Percentiles rank a stretch among this genome's conserved stretches.
Conservation (phyloP, 2,329 filamentous ascomycete genomes). For the Epichloe sibirici region DNA sequence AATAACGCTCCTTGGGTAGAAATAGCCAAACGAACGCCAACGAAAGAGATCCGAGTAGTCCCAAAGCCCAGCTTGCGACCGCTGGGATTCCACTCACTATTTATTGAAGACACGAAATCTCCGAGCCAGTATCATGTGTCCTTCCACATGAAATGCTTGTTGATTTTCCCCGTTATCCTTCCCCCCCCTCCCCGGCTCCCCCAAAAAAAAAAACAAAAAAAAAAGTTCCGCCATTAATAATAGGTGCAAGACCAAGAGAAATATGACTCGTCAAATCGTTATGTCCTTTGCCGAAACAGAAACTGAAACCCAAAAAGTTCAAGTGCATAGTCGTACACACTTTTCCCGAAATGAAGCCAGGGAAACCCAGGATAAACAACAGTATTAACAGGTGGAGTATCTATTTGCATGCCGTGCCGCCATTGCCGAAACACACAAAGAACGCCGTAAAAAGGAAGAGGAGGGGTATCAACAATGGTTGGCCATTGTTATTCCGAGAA, state of each 20-base stretch:
- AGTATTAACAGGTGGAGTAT: constrained; percentile 2
- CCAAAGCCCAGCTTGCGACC: not conserved
- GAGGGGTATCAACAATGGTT: not conserved
- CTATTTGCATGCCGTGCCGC: not conserved
- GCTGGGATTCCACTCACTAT: not conserved
- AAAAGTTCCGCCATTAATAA: not conserved
- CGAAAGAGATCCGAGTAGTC: no score
- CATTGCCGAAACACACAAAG: not conserved
- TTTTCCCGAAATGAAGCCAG: not conserved
- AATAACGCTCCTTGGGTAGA: no score
- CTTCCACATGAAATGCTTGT: not conserved
- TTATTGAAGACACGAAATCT: not conserved
- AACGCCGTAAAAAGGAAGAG: not conserved
- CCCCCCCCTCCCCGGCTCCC: no score
- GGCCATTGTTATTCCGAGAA: not conserved
- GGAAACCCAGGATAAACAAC: not conserved
- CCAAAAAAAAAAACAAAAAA: not conserved
- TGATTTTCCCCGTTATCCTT: not conserved
- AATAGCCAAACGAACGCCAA: no score
- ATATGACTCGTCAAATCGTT: constrained; percentile 5
- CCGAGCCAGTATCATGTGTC: not conserved
- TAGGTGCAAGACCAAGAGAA: not conserved
- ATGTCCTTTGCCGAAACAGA: not conserved
- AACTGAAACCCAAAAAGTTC: not conserved
- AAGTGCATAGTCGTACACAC: constrained; percentile 1